Base-by-base conservation (phyloP, 2,329 filamentous ascomycete genomes). In the Pseudogymnoascus sp. region DNA sequence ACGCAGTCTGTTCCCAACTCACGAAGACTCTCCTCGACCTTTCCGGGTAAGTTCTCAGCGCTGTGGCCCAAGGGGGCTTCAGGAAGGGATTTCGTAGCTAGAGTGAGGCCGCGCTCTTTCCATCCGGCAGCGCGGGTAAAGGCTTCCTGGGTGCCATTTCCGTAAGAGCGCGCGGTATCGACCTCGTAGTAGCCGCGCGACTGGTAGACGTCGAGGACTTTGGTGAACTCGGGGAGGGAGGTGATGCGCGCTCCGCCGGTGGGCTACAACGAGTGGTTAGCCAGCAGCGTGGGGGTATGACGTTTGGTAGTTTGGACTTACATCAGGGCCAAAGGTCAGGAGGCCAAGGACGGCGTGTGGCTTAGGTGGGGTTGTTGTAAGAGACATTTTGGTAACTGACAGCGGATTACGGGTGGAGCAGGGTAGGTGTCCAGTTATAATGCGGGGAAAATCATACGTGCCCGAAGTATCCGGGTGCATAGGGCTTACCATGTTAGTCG, bases 31-130 rank as follows among this genome's bases (percentile, higher is more conserved):
- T 77, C 82, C 71, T 89, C 84, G 5, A 92, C 77, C 21, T 83
- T 83, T 68, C 82, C 81, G 1, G 81, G 75, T n/a, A 93, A 76
- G 66, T 84, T 84, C 9, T 84, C 82, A 0, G 82, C 80, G 29
- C 81, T 79, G 72, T 94, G 88, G 0, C 74, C 78, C 1, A 87
- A 85, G 0, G 80, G 77, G 5, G 77, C 67, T 1, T 60, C 59
- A 0, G 90, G 89, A 69, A 93, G 95, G 65, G 84, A 77, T 73
- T 96, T 95, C 10, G 91, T 95, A 10, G 90, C 92, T 63, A 94
- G 73, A 1, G 82, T 87, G 59, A 96, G 75, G 1, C 90, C 90
- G 33, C 89, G 84, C 63, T 91, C 84, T 71, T 90, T 87, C 89
- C 90, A 96, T 59, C 81, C 81, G 2, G 88, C 85, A 66, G 90